phyloP scores from a whole-genome alignment of 257 asterid species.

The Przewalskia tangutica region DNA sequence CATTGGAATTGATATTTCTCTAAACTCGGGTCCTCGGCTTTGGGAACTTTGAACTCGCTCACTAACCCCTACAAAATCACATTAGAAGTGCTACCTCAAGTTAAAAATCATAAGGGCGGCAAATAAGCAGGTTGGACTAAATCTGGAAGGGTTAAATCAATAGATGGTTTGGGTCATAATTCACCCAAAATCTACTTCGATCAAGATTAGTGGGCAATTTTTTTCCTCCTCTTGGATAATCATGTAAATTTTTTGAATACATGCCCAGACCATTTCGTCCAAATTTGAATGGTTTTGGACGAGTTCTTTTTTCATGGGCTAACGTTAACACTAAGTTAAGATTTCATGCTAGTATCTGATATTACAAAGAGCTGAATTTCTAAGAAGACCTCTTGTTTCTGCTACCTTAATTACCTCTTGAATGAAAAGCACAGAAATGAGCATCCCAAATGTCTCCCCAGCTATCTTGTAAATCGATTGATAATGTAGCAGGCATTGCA shows the following conservation, averaged over 20 bases:
- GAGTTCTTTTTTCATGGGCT: not conserved
- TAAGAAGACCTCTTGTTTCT: not conserved
- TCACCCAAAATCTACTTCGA: no score
- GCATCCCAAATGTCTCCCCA: constrained; percentile 48
- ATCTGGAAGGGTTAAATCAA: no score
- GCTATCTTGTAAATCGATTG: constrained; percentile 41
- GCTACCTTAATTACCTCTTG: constrained; percentile 46
- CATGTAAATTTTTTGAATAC: no score
- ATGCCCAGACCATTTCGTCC: no score
- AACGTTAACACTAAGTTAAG: not conserved
- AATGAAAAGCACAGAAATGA: constrained; percentile 33
- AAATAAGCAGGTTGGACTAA: not conserved
- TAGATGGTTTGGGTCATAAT: no score
- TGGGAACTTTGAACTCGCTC: constrained; percentile 36
- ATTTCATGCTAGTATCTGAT: not conserved
- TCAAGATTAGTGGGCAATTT: no score
- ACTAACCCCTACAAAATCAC: constrained; percentile 28
- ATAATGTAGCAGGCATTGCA: constrained; percentile 32
- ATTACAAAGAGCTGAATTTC: no score
- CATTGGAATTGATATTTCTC: constrained; percentile 33
- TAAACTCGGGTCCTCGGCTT: constrained; percentile 20
- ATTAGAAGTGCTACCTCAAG: not conserved
- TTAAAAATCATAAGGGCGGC: not conserved
- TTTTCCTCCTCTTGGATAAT: no score
- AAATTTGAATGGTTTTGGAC: no score